These are phyloP conservation scores for Fusarium sp. DNA, from an alignment of 2,329 filamentous ascomycete species.

Conservation along the genomic window DNA sequence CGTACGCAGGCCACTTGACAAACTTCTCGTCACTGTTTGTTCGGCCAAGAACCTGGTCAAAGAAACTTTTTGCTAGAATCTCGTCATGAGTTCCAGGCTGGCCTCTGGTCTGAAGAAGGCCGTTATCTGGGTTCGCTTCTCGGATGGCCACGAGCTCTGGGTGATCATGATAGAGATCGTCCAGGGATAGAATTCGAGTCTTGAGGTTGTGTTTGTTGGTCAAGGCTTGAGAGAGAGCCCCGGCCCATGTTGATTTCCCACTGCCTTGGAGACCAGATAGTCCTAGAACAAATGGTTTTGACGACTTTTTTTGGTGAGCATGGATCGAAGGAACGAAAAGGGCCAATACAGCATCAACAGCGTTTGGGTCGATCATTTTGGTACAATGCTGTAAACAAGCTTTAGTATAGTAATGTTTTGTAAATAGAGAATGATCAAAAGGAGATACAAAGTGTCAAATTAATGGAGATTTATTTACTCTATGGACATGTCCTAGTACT, in stretches of 20 bases:
- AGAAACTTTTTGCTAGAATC: conserved; percentile 20
- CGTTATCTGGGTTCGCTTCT: conserved; percentile 32
- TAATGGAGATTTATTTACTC: too few species aligned
- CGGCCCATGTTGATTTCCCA: conserved; percentile 43
- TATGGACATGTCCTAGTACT: too few species aligned
- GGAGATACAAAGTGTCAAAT: too few species aligned
- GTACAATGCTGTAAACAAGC: neutral
- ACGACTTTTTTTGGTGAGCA: conserved; percentile 15
- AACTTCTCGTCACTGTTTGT: neutral
- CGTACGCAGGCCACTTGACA: conserved; percentile 37
- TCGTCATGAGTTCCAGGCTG: conserved; percentile 41
- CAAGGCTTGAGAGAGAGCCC: conserved; percentile 30
- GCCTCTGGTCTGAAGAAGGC: conserved; percentile 31
- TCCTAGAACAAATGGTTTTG: conserved; percentile 34
- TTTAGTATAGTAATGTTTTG: neutral
- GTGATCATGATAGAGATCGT: conserved; percentile 38
- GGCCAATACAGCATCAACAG: conserved; percentile 31
- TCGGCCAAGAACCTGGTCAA: conserved; percentile 8
- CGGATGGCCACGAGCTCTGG: conserved; percentile 30
- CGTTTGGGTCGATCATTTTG: conserved; percentile 38
- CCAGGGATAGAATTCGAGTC: conserved; percentile 31
- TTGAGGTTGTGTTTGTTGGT: conserved; percentile 26
- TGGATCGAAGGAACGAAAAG: conserved; percentile 32
- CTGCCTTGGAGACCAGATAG: conserved; percentile 42
- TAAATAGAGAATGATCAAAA: neutral